Evolutionary conservation across 2,329 filamentous ascomycete genomes (phyloP).

Genomic region (Aspergillus ruber): DNA sequence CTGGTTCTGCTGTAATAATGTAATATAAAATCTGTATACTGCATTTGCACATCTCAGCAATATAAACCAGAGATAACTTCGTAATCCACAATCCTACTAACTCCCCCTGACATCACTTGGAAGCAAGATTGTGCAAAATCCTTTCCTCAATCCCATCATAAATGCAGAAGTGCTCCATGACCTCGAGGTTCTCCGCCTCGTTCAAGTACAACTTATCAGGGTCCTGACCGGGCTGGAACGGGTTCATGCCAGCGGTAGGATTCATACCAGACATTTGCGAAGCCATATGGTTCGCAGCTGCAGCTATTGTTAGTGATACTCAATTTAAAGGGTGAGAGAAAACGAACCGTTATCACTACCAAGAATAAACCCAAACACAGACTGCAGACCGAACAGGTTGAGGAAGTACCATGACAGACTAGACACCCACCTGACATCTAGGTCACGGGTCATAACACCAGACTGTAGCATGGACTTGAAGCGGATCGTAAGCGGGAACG

Average conservation of each 20-base stretch:
- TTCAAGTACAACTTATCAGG: conserved; percentile 90
- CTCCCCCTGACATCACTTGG: conserved; percentile 9
- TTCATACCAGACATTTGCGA: conserved; percentile 76
- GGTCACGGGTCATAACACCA: conserved; percentile 87
- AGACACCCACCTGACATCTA: conserved; percentile 97
- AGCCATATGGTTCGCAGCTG: conserved; percentile 84
- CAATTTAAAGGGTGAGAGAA: background rate
- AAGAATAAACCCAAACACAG: conserved; percentile 93
- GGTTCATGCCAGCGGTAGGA: conserved; percentile 57
- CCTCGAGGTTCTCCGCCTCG: conserved; percentile 92
- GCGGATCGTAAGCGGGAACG: conserved; percentile 94
- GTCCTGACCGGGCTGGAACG: conserved; percentile 89
- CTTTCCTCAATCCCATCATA: conserved; percentile 82
- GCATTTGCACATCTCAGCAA: conserved; percentile 1
- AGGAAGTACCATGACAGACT: conserved; percentile 99
- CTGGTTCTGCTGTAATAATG: background rate
- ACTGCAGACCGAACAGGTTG: conserved; percentile 92
- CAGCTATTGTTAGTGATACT: background rate
- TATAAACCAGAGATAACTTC: conserved; percentile 5
- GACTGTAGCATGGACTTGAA: conserved; percentile 99
- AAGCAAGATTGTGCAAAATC: conserved; percentile 53
- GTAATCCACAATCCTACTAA: background rate
- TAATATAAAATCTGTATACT: background rate
- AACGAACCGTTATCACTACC: conserved; percentile 87
- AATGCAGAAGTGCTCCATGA: conserved; percentile 88